Percentiles rank a stretch among this genome's conserved stretches.
These are phyloP conservation scores for Solanum tarapatanum DNA, from an alignment of 257 asterid species.

Conservation along the genomic window DNA sequence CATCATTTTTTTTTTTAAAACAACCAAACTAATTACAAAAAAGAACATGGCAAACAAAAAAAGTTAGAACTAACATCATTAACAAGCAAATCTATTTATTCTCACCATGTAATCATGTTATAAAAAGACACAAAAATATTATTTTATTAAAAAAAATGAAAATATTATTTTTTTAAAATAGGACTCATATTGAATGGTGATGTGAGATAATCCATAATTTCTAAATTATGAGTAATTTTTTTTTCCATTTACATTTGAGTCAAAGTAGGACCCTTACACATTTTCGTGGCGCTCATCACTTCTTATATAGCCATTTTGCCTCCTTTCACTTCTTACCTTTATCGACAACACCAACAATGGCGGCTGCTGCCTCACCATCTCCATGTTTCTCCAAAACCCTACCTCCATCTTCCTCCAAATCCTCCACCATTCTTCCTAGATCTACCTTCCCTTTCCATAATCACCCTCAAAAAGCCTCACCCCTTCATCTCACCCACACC, in stretches of 20 bases:
- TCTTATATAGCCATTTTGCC: not conserved
- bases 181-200: not conserved
- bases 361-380: conserved; percentile 1
- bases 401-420: not conserved
- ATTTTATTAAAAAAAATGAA: no score
- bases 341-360: not conserved
- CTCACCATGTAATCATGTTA: not conserved
- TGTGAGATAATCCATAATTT: no score
- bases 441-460: not conserved
- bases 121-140: not conserved
- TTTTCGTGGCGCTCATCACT: not conserved
- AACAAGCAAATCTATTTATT: no score
- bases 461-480: not conserved
- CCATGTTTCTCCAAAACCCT: not conserved
- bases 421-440: not conserved
- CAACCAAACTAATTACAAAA: not conserved
- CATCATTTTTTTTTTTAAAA: not conserved
- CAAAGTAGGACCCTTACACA: not conserved
- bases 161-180: no score
- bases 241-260: not conserved
- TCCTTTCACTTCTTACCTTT: not conserved
- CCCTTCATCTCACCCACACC: not conserved
- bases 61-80: not conserved
- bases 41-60: not conserved
- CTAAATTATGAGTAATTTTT: no score